phyloP scores from a whole-genome alignment of 495 filamentous ascomycete genomes.

The Aspergillus conjunctus region DNA sequence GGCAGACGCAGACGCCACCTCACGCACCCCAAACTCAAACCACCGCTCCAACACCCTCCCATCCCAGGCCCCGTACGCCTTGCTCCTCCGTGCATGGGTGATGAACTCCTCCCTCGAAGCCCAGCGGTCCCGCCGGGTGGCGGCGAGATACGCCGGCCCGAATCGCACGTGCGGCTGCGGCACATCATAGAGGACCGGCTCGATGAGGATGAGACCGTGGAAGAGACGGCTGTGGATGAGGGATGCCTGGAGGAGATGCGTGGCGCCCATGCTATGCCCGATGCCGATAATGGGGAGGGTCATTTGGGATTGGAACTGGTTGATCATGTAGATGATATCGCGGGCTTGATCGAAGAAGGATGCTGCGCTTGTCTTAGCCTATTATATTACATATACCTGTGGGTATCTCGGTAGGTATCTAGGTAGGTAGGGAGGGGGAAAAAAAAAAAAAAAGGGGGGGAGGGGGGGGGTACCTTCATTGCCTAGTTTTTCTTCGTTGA shows the following conservation, averaged over 20 bases:
- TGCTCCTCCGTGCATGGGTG: not conserved
- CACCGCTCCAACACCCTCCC: constrained; percentile 6
- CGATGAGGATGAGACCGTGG: constrained; percentile 15
- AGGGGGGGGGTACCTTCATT: constrained; percentile 55
- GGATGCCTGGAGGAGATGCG: constrained; percentile 7
- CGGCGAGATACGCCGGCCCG: not conserved
- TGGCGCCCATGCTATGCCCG: constrained; percentile 80
- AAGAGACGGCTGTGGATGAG: constrained; percentile 18
- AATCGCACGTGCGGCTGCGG: not conserved
- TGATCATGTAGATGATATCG: constrained; percentile 76
- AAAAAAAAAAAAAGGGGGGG: not conserved
- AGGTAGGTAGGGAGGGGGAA: not conserved
- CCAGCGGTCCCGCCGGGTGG: constrained; percentile 10
- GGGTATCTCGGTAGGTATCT: not conserved
- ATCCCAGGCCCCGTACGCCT: constrained; percentile 12
- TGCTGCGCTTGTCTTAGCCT: constrained; percentile 14
- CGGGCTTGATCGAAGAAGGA: constrained; percentile 61
- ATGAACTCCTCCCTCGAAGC: not conserved
- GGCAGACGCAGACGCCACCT: not conserved
- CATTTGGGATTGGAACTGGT: constrained; percentile 72
- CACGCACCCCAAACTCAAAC: constrained; percentile 10
- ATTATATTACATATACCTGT: not conserved
- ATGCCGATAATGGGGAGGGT: constrained; percentile 60
- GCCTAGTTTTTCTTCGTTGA: constrained; percentile 68
- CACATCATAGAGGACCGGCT: constrained; percentile 7